Conservation (phyloP, 306 rosid species). For the Vicia villosa region DNA sequence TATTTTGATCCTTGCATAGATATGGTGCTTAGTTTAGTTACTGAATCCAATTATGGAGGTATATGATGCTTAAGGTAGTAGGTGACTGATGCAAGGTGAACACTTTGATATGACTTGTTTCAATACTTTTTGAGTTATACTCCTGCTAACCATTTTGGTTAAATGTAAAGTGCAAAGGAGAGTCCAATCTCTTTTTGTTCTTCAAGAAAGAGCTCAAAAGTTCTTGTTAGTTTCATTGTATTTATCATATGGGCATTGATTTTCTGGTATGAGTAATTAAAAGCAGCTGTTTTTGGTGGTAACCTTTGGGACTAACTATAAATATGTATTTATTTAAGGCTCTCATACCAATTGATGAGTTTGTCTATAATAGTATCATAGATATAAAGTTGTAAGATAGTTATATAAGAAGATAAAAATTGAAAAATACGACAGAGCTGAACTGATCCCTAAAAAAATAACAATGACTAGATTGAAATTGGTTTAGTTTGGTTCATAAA, state of each 20-base stretch:
- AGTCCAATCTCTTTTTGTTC: conserved; percentile 2
- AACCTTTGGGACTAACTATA: too few species aligned
- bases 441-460: too few species aligned
- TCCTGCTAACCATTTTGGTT: conserved; percentile 16
- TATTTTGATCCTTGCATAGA: too few species aligned
- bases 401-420: too few species aligned
- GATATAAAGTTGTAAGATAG: too few species aligned
- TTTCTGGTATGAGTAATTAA: background rate
- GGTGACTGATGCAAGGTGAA: conserved; percentile 12
- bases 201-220: conserved; percentile 3
- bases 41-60: conserved; percentile 2
- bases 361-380: too few species aligned
- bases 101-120: conserved; percentile 28
- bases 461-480: too few species aligned
- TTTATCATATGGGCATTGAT: background rate
- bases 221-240: conserved; percentile 15
- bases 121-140: background rate
- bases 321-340: too few species aligned
- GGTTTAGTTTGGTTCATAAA: too few species aligned
- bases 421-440: too few species aligned
- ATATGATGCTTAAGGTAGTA: conserved; percentile 10
- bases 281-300: conserved; percentile 6
- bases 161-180: conserved; percentile 11
- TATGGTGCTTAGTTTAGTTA: background rate
- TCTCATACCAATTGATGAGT: too few species aligned